Conservation (phyloP, 805 yeast species). For the Wickerhamomyces bisporus region DNA sequence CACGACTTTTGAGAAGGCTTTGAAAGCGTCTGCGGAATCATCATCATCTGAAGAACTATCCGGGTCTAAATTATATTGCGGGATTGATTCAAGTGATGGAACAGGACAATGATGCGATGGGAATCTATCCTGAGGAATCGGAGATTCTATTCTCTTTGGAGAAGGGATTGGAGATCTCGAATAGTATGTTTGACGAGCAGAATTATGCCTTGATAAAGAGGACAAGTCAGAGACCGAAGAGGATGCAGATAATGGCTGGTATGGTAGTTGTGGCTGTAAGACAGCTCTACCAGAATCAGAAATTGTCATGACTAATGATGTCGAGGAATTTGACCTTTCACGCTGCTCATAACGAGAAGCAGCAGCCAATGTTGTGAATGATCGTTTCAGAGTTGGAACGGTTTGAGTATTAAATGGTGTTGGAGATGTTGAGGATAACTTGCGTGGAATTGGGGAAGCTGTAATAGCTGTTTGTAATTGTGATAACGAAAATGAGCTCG, state of each 20-base stretch:
- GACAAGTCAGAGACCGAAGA: constrained; percentile 20
- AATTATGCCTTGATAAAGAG: constrained; percentile 10
- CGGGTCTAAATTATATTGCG: constrained; percentile 8
- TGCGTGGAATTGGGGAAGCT: constrained; percentile 1
- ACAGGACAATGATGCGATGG: constrained; percentile 1
- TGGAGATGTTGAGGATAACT: background rate
- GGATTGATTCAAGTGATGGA: constrained; percentile 1
- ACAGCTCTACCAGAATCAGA: constrained; percentile 18
- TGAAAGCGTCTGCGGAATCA: constrained; percentile 14
- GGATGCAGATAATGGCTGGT: constrained; percentile 17
- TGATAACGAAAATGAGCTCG: background rate
- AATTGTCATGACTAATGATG: constrained; percentile 15
- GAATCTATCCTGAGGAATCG: constrained; percentile 8
- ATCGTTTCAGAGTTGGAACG: constrained; percentile 8
- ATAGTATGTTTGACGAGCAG: constrained; percentile 8
- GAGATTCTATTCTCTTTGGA: constrained; percentile 20
- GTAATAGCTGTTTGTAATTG: background rate
- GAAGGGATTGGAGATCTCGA: constrained; percentile 22
- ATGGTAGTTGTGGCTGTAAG: constrained; percentile 9
- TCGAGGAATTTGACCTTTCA: constrained; percentile 11
- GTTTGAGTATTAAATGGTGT: background rate
- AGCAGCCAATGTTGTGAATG: constrained; percentile 6
- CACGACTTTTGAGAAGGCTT: constrained; percentile 22
- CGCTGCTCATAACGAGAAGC: constrained; percentile 3
- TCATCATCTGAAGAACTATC: constrained; percentile 13